Base-by-base conservation (phyloP, 371 early-diverging fungal genomes). In the Batkoa obscura region DNA sequence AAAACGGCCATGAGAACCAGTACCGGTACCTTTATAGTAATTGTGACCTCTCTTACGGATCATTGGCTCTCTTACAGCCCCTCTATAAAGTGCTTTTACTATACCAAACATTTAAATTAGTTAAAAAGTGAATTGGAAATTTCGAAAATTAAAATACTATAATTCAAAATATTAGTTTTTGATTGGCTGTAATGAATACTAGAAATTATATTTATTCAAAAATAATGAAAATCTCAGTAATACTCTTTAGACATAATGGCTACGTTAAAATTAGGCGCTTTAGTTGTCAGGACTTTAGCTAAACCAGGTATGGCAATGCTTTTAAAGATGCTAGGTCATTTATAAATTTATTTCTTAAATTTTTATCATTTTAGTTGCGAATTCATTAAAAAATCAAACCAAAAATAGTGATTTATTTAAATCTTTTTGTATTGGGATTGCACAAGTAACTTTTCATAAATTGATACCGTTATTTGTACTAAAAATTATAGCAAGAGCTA, bases 1-100 rank as follows among this genome's bases (percentile, higher is more conserved):
- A 55, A 86, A 86, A 63, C 80, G 74, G 66, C 88, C 88, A 79
- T 81, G 85, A 50, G 86, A 75, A 61, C 88, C 88, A 43, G 79
- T 74, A 52, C 86, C 78, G 59, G 81, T 87, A 79, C 87, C 88
- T 68, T 88, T 88, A 66, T 86, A 88, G 59, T 73, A 83, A 62
- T 88, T 81, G 63, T 78, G 84, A 32, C 88, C 88, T 59, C 78
- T 76, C 69, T 88, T 88, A 42, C 84, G 65, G 39, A 80, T 83
- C 72, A 88, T 72, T 34, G 72, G 85, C n/a, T 76, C 66, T 59
- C 86, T 77, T 52, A 74, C 72, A 36, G 88, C 82, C 39, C 86
- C 84, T 15, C 55, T 12, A n/a, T 15, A 43, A 12, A 55, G 6
- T 4, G 30, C 17, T 45, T 43, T 55, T 12, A 33, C 32, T 10